Evolutionary conservation across 768 basidiomycete genomes (phyloP).

Genomic region (Phylloporus sp.): DNA sequence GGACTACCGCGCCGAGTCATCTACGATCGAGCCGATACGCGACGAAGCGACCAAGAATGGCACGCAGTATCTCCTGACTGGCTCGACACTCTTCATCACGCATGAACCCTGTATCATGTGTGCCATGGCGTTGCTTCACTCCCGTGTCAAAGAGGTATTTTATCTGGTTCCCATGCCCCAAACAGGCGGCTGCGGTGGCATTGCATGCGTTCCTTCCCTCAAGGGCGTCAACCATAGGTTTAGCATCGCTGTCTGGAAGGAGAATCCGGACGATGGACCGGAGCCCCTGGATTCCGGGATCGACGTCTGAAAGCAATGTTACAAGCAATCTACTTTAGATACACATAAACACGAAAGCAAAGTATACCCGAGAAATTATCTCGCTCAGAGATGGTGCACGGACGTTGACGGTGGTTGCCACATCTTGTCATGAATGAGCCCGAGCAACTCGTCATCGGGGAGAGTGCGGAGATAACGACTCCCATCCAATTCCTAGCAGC

Average conservation of each 20-base stretch:
- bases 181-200: conserved; percentile 85
- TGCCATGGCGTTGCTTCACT: conserved; percentile 92
- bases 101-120: conserved; percentile 99
- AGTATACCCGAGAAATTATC: conserved; percentile 19
- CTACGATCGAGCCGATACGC: conserved; percentile 2
- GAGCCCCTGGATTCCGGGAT: conserved; percentile 17
- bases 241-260: conserved; percentile 63
- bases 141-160: conserved; percentile 84
- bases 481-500: conserved; percentile 34
- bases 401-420: conserved; percentile 40
- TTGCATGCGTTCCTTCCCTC: conserved; percentile 69
- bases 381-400: conserved; percentile 15
- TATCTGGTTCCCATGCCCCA: conserved; percentile 64
- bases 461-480: conserved; percentile 45
- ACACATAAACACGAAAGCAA: too few species aligned
- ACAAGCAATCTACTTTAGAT: background rate
- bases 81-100: conserved; percentile 77
- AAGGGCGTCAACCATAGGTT: conserved; percentile 90
- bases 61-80: conserved; percentile 83
- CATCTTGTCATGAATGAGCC: conserved; percentile 51
- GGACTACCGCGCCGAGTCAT: conserved; percentile 41
- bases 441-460: conserved; percentile 42
- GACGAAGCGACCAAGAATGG: conserved; percentile 45
- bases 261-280: conserved; percentile 5
- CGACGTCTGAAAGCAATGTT: conserved; percentile 24